These are phyloP conservation scores for Fusarium keratoplasticum DNA, from an alignment of 2,329 filamentous ascomycete genomes.

Conservation along the genomic window DNA sequence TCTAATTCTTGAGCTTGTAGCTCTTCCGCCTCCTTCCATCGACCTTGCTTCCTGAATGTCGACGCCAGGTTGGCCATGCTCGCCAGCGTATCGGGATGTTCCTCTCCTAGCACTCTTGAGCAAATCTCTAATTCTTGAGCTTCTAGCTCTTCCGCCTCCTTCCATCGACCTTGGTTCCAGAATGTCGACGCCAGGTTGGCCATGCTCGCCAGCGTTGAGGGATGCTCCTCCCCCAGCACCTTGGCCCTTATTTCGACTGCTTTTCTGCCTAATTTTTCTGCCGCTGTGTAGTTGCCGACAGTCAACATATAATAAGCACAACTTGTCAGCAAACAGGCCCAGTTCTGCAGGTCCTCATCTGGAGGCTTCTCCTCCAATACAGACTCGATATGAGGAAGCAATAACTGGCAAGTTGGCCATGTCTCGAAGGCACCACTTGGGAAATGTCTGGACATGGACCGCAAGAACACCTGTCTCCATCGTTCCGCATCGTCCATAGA, in stretches of 20 bases:
- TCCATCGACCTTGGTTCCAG: not conserved
- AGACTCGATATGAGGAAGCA: slow-evolving; percentile 12
- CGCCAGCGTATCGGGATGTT: not conserved
- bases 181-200: not conserved
- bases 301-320: not conserved
- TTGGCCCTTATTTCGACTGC: not conserved
- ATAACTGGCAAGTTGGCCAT: not conserved
- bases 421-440: not conserved
- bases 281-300: not conserved
- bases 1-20: no score
- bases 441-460: not conserved
- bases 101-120: no score
- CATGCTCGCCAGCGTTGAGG: not conserved
- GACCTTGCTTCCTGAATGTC: not conserved
- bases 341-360: not conserved
- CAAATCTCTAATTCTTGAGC: no score
- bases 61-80: not conserved
- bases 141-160: slow-evolving; percentile 2
- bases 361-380: not conserved
- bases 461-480: not conserved
- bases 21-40: not conserved
- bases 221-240: no score
- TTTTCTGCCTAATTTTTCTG: not conserved
- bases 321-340: not conserved
- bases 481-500: not conserved